Evolutionary conservation across 371 early-diverging fungal species (phyloP), one percentile per base, ranked within the genome.

Genomic region (Chytridiales sp.): DNA sequence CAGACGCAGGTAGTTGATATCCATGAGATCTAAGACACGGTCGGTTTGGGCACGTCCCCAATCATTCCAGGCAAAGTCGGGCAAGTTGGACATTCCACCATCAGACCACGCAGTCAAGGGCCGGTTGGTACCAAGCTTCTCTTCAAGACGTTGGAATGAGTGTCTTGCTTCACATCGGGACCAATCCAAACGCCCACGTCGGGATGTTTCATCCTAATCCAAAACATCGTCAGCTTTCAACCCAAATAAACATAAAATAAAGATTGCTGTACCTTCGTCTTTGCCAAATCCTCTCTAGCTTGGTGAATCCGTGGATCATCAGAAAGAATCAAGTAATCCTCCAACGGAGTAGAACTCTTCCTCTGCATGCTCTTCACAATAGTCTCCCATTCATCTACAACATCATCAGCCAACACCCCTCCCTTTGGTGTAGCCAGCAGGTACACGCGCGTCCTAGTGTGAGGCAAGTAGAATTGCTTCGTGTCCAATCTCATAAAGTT

Each of bases 361-460:
- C 74, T 47, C 19, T 35, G 34, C 44, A 74, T 34, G 6, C 36
- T 22, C 30, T 61, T 53, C 21, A 74, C 63, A 26, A 58, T 9
- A 6, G 47, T 47, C 32, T 42, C 22, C 74, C 74, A 74, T 32
- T 56, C 35, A 2, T 61, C 69, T 21, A 38, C 56, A n/a, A 49
- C 22, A 27, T 50, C 63, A 11, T 53, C 56, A 5, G 17, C n/a
- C 19, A 36, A 43, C 26, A 26, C 55, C 13, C 22, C 13, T 17
- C 52, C 40, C 26, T 41, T 22, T 1, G 58, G 60, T 11, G 49
- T 26, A 9, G 74, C 74, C 27, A 74, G 46, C 3, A 74, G 67
- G 48, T 74, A 74, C n/a, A 67, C 74, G 2, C 74, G 65, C 11
- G 62, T 62, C n/a, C 74, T 58, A 8, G 74, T 74, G 46, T 70